Percentiles rank a stretch among this genome's conserved stretches.
Evolutionary conservation across 176 grass and related monocot species (phyloP).

Genomic region (Hsuehochloa calcarea): DNA sequence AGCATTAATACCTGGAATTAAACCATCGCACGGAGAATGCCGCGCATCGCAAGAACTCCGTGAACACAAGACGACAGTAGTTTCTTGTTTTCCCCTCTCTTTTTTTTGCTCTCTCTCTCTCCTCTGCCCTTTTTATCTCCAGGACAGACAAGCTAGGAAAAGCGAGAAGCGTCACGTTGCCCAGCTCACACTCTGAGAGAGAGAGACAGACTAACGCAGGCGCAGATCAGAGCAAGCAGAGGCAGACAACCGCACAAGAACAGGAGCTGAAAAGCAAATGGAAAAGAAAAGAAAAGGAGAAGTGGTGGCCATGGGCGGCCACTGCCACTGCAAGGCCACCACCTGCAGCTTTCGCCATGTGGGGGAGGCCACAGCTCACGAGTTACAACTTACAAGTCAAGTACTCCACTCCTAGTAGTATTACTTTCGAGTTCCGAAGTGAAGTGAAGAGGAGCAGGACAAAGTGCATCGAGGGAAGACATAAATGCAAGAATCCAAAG

Average conservation of each 20-base stretch:
- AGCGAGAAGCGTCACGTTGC: neutral
- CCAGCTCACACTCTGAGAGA: conserved; percentile 19
- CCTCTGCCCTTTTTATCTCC: neutral
- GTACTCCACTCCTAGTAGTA: neutral
- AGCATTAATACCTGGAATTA: conserved; percentile 62
- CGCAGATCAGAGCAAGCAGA: conserved; percentile 21
- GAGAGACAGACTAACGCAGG: neutral
- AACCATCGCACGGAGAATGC: conserved; percentile 49
- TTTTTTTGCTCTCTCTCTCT: neutral
- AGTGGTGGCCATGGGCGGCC: conserved; percentile 18
- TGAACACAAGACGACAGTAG: neutral
- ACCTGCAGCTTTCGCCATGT: conserved; percentile 38
- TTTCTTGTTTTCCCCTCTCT: neutral
- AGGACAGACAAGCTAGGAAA: conserved; percentile 25
- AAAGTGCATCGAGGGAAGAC: neutral
- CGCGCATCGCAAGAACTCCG: conserved; percentile 41
- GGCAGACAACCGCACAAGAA: conserved; percentile 20
- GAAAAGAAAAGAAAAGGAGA: neutral
- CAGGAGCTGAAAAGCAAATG: neutral
- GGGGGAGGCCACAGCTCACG: neutral
- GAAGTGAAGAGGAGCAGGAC: neutral
- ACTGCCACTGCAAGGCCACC: conserved; percentile 17
- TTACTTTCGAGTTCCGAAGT: neutral
- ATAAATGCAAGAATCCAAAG: conserved; percentile 47
- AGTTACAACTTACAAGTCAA: neutral